These are phyloP conservation scores for Diaporthe sp. DNA, from an alignment of 2,329 filamentous ascomycete species.

Conservation along the genomic window DNA sequence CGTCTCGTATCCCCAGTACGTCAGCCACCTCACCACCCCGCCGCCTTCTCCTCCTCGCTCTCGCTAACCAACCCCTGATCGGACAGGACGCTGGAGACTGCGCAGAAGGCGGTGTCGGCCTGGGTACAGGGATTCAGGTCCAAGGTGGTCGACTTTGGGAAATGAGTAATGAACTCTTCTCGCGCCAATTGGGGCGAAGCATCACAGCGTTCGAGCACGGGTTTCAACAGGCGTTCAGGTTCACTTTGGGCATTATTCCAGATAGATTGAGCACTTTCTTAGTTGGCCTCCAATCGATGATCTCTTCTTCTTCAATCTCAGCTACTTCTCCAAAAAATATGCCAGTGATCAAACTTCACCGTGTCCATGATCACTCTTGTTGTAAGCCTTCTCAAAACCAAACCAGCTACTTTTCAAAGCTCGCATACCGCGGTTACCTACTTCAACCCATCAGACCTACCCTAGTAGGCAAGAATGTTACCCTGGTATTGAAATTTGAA, in stretches of 20 bases:
- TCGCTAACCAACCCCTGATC: background rate
- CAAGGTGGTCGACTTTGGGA: constrained; percentile 8
- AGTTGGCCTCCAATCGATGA: background rate
- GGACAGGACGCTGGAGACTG: constrained; percentile 38
- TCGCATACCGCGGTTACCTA: background rate
- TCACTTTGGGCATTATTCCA: background rate
- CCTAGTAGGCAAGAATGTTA: fast-evolving
- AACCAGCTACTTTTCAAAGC: fast-evolving
- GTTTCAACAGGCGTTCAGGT: constrained; percentile 18
- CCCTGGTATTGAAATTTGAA: background rate
- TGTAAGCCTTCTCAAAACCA: fast-evolving
- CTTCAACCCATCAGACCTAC: background rate
- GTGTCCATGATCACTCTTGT: background rate
- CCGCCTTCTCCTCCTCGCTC: background rate
- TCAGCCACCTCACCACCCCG: constrained; percentile 5
- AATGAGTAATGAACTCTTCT: constrained; percentile 17
- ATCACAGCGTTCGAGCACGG: constrained; percentile 1
- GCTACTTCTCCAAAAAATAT: too few relatives aligned
- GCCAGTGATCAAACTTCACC: background rate
- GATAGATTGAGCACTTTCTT: constrained; percentile 9
- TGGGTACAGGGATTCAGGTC: constrained; percentile 42
- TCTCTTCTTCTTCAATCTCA: background rate
- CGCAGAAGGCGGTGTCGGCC: constrained; percentile 50
- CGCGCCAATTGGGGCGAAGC: background rate
- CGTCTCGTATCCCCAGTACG: constrained; percentile 1